A percentile compares a stretch with the other conserved stretches of the same genome.
Conservation (phyloP, 2,329 filamentous ascomycete genomes). For the Alternaria sp. region DNA sequence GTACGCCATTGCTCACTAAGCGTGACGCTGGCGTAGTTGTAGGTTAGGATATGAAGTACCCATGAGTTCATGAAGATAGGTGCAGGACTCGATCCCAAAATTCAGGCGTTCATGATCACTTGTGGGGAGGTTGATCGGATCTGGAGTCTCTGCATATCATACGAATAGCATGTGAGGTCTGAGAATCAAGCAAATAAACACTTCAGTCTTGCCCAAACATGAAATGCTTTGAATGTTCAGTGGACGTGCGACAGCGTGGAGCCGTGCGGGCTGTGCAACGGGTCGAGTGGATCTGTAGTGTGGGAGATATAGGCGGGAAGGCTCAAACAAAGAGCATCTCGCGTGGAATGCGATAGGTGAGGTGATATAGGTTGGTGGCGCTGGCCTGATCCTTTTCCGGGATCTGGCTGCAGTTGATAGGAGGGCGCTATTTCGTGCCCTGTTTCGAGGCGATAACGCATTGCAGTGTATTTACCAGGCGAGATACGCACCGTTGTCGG, state of each 20-base stretch:
- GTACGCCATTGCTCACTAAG: conserved; percentile 61
- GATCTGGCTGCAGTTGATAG: not conserved
- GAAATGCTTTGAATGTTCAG: not conserved
- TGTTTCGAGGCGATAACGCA: conserved; percentile 6
- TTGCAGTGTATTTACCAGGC: not conserved
- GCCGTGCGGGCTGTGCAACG: not conserved
- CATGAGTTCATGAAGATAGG: conserved; percentile 36
- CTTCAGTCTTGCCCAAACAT: conserved; percentile 9
- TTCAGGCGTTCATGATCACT: conserved; percentile 44
- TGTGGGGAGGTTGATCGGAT: conserved; percentile 39
- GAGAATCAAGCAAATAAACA: conserved; percentile 29
- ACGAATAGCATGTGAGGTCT: conserved; percentile 37
- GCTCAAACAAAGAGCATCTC: not conserved
- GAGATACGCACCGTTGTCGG: not conserved
- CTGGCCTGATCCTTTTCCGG: not conserved
- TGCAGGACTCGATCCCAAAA: conserved; percentile 39
- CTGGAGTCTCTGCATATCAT: conserved; percentile 42
- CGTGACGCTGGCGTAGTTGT: conserved; percentile 21
- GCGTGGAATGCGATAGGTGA: not conserved
- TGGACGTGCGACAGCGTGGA: not conserved
- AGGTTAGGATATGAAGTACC: conserved; percentile 35
- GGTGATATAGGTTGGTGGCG: conserved; percentile 7
- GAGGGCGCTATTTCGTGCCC: not conserved
- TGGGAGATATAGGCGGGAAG: not conserved
- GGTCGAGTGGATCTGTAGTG: not conserved